Evolutionary conservation across 371 early-diverging fungal species (phyloP), one percentile per base, ranked within the genome.

Genomic region (Syncephalastrum racemosum): DNA sequence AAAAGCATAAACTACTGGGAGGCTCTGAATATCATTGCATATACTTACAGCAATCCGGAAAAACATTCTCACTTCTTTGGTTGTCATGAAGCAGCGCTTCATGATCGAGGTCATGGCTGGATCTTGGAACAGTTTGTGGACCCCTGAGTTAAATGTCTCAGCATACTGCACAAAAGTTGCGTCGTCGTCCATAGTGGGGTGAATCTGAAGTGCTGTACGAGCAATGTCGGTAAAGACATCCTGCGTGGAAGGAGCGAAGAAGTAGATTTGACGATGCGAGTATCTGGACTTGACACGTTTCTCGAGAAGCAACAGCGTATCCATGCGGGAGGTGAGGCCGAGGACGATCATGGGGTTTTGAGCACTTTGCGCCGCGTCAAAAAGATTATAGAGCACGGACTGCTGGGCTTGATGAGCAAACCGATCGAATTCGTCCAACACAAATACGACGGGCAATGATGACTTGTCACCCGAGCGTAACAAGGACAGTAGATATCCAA

Each of bases 261-360:
- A 75, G 53, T 85, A 82, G 18, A 95, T 85, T 42, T 87, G 86
- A 15, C 95, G 80, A 66, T 94, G 94, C 8, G 95, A 95, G 70
- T 95, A 97, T 27, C 97, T 81, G 16, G 95, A 95, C 57, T 94
- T 94, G 53, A 97, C 96, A 8, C 97, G 88, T 63, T 97, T 97
- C 68, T 97, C 97, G 19, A 97, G 58, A 36, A 91, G 63, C 43
- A 90, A 89, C 15, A 94, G 65, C 4, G 89, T 85, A 66, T 97
- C 91, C 66, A 94, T 64, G 2, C 94, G 83, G 50, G 87, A 82
- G 0, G 95, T 91, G 4, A 94, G 40, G 0, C 96, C 98, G 45
- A 97, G 71, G 2, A 96, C 93, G 5, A 89, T 86, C 59, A 97
- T 77, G 0, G 96, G 94, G 49, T 81, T 88, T 53, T 88, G 88